Evolutionary conservation across 305 asterid genomes (phyloP).

Genomic region (Fraxinus floribunda): DNA sequence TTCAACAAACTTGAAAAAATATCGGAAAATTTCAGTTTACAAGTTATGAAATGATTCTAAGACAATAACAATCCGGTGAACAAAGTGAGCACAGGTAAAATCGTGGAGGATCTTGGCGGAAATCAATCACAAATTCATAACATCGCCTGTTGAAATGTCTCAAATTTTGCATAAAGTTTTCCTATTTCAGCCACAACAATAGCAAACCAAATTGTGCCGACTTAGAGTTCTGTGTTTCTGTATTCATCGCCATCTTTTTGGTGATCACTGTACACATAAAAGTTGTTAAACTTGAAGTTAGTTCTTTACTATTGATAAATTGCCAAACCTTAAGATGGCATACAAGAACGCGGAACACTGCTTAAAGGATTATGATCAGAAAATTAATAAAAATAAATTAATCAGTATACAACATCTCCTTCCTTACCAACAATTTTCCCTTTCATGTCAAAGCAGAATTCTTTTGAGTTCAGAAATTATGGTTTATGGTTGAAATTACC

Average conservation of each 20-base stretch:
- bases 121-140: background rate
- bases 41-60: background rate
- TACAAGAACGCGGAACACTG: background rate
- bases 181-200: slow-evolving; percentile 5
- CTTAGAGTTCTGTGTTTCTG: slow-evolving; percentile 44
- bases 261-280: slow-evolving; percentile 31
- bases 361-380: background rate
- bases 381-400: background rate
- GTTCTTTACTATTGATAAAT: background rate
- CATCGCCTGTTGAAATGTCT: slow-evolving; percentile 16
- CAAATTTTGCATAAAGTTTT: slow-evolving; percentile 2
- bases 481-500: slow-evolving; percentile 39
- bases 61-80: background rate
- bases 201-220: background rate
- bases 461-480: background rate
- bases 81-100: background rate
- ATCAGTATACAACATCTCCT: background rate
- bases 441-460: background rate
- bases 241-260: slow-evolving; percentile 26
- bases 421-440: background rate
- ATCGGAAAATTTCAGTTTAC: background rate
- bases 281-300: background rate
- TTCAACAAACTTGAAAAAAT: background rate
- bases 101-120: background rate
- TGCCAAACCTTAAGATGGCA: background rate